Conservation (phyloP, 2,329 filamentous ascomycete species). For the Aspergillus amoenus region DNA sequence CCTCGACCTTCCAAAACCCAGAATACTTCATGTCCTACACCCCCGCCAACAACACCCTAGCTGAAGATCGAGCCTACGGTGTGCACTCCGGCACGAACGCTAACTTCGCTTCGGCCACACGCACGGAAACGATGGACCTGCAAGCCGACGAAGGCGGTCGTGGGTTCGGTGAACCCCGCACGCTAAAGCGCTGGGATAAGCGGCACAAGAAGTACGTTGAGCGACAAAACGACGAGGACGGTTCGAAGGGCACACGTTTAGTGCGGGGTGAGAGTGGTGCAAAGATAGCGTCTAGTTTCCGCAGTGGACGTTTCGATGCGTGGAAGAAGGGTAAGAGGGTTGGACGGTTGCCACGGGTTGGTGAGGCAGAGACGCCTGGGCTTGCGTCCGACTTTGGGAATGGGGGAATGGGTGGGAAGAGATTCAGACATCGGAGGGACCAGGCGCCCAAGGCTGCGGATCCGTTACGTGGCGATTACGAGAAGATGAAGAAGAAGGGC, state of each 20-base stretch:
- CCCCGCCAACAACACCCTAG: slow-evolving; percentile 74
- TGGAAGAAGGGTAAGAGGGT: slow-evolving; percentile 89
- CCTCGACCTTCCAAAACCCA: slow-evolving; percentile 69
- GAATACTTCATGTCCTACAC: slow-evolving; percentile 98
- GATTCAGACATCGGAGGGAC: slow-evolving; percentile 84
- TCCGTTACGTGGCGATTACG: slow-evolving; percentile 86
- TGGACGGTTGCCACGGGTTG: slow-evolving; percentile 73
- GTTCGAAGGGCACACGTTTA: slow-evolving; percentile 72
- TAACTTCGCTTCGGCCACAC: slow-evolving; percentile 86
- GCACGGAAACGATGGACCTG: slow-evolving; percentile 86
- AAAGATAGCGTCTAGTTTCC: slow-evolving; percentile 93
- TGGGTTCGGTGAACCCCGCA: slow-evolving; percentile 73
- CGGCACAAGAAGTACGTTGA: slow-evolving; percentile 94
- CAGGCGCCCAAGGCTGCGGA: slow-evolving; percentile 91
- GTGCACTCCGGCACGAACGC: slow-evolving; percentile 76
- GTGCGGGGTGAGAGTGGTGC: slow-evolving; percentile 87
- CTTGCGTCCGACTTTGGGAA: slow-evolving; percentile 27
- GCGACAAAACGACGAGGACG: slow-evolving; percentile 90
- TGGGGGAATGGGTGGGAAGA: slow-evolving; percentile 45
- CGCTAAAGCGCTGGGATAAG: slow-evolving; percentile 91
- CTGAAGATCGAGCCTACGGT: slow-evolving; percentile 89
- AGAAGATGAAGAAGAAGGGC: slow-evolving; percentile 85
- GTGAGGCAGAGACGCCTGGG: slow-evolving; percentile 68
- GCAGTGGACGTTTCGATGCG: slow-evolving; percentile 86
- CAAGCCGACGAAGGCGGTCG: slow-evolving; percentile 79